Evolutionary conservation across 306 rosid genomes (phyloP), one percentile per base, ranked within the genome.

Genomic region (Cicer yamashitae): DNA sequence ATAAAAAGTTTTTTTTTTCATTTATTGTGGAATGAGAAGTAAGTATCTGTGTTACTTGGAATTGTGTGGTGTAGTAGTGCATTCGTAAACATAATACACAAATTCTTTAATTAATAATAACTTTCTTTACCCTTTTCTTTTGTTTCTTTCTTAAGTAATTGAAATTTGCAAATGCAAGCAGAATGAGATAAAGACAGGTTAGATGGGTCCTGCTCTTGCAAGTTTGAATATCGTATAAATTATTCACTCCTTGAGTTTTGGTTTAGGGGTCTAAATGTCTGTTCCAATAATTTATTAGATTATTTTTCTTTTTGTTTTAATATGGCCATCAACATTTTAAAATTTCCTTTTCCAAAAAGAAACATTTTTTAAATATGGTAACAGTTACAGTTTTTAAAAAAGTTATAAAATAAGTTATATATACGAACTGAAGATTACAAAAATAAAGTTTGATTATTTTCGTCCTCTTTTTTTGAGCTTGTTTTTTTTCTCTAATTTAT

Each of bases 131-230:
- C 64, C 10, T 22, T 45, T 34, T 30, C 52, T 15, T 64, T 37
- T 51, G 60, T 69, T 70, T 70, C 3, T 70, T 70, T 70, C 50
- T 70, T 2, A 9, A 70, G 74, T 34, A 14, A 48, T 22, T 10
- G n/a, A 40, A 43, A 13, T 7, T 66, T 69, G 57, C 37, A 52
- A 51, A 38, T 51, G 63, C 17, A 37, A 10, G 3, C 30, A 38
- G 37, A 38, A 52, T 1, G 20, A 15, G 63, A 52, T 52, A 54
- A 38, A 38, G 50, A 53, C 75, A 70, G 39, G 4, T 0, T 38
- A 37, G 62, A 70, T 10, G 64, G 75, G 75, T 70, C 63, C 63
- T 68, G 13, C 39, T 53, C 37, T 41, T 50, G 37, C 48, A 51
- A 51, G 14, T 51, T 69, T 51, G 12, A 67, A 67, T 20, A 46